Evolutionary conservation across 768 basidiomycete genomes (phyloP), one percentile per base, ranked within the genome.

Genomic region (Lentinula lateritia): DNA sequence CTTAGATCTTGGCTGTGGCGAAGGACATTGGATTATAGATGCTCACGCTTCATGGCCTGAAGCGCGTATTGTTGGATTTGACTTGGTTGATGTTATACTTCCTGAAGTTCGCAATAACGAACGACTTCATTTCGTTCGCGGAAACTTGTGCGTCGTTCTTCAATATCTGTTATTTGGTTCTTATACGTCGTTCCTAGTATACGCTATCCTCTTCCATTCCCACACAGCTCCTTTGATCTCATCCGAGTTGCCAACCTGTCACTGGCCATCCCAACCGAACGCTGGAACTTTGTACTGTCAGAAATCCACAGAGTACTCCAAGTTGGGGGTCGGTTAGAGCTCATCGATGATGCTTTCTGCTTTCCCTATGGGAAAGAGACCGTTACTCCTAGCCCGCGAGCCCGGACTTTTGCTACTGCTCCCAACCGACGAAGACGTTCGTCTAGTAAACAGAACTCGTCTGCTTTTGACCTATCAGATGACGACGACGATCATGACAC

Each of bases 1-100:
- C 23, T 79, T 93, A 6, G 91, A 93, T 67, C 72, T 93, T 12
- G 92, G 92, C 2, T 92, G 90, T 69, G 91, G 92, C 10, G 65
- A 80, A 52, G 90, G 90, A 0, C 68, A 80, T 52, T 93, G 92
- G 92, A 76, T 86, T 5, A 62, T 83, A 0, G 76, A 85, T 52
- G 86, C 90, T 4, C 83, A 88, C 3, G 74, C 69, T 20, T 67
- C 72, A n/a, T 93, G 91, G 91, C 81, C 77, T 20, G 67, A 73
- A 45, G 79, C 85, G 18, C 75, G 77, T 9, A 78, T 92, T 55
- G 83, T 81, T 7, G 90, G 87, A 2, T 76, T 92, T 36, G 89
- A 92, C 69, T 71, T 92, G 23, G 77, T 90, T 1, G 77, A 82
- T 58, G 69, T 80, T 43, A 73, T 74, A 0, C 65, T 75, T 23